A percentile compares a stretch with the other conserved stretches of the same genome.
These are phyloP conservation scores for Gonium pectorale DNA, from an alignment of 139 green algal genomes.

Conservation along the genomic window DNA sequence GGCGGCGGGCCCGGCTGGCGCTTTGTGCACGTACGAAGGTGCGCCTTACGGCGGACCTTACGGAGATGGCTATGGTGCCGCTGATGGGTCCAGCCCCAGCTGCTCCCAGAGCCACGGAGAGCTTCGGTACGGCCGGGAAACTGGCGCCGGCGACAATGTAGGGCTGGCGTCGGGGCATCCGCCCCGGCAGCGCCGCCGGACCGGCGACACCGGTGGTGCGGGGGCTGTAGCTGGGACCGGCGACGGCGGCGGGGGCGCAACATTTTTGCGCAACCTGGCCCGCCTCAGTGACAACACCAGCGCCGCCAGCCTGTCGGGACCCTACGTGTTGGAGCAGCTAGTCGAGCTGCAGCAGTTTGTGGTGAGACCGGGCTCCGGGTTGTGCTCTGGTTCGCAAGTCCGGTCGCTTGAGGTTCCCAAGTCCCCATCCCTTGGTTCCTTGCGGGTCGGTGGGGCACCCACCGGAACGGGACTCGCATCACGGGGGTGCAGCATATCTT, in stretches of 20 bases:
- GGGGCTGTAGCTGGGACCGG: too few relatives aligned
- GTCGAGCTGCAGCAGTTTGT: conserved; percentile 38
- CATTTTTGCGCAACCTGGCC: conserved; percentile 22
- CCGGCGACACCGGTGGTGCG: background rate
- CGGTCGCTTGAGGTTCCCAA: background rate
- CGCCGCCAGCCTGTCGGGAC: conserved; percentile 14
- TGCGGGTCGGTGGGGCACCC: too few relatives aligned
- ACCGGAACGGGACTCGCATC: too few relatives aligned
- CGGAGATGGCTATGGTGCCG: background rate
- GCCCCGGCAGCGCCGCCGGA: background rate
- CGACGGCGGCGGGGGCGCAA: background rate
- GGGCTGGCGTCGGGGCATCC: background rate
- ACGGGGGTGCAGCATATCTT: too few relatives aligned
- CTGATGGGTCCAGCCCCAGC: conserved; percentile 10
- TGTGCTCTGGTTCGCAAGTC: background rate
- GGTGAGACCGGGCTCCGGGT: conserved; percentile 9
- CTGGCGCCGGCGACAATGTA: background rate
- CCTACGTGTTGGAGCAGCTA: conserved; percentile 29
- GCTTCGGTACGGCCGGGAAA: background rate
- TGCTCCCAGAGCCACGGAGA: conserved; percentile 23
- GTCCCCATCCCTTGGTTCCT: too few relatives aligned
- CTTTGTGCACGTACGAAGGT: too few relatives aligned
- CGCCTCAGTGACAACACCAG: conserved; percentile 24
- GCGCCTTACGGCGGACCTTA: background rate
- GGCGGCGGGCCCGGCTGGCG: too few relatives aligned